Base-by-base conservation (phyloP, 768 basidiomycete species). In the Amanita pseudoporphyria region DNA sequence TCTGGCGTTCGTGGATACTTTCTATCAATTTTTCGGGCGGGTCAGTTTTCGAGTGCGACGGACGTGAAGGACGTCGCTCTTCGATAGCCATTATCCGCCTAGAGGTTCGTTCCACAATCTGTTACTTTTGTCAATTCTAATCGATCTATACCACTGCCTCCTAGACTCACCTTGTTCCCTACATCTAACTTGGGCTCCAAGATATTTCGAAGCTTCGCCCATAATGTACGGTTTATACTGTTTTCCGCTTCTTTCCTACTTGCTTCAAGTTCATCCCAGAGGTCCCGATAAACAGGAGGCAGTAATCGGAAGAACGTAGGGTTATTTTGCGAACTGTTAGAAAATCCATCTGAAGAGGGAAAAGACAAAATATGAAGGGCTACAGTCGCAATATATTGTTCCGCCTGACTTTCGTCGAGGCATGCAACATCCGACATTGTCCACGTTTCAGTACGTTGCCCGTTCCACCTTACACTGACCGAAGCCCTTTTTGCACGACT, bases 201-300 rank as follows among this genome's bases (percentile, higher is more conserved):
- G 16, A 95, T 77, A 13, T 62, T 65, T 51, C 75, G 72, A 44
- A 95, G 62, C 49, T 76, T 81, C 5, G 71, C 72, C 91, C 96
- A 94, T 9, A 81, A 64, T 6, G 62, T 64, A 26, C 87, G 70
- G 60, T 94, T 93, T 16, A 68, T 72, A 16, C 60, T 62, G 52
- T 90, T 82, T 49, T 85, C 81, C 28, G 68, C 69, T 5, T 58
- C 52, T 57, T 82, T 87, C 56, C 87, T 73, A 22, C 69, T 66
- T 3, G 56, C 61, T 58, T 93, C 92, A 13, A 97, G 67, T 62
- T 94, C 89, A 48, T 89, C 85, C 95, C 95, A 99, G 14, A 99
- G 69, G 62, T 92, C 87, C 53, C 92, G 77, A 64, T 84, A 95
- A 14, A 78, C 74, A 2, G 83, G 71, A 7, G 95, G 91, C n/a